Evolutionary conservation across 306 rosid species (phyloP), one percentile per base, ranked within the genome.

Genomic region (Crotalaria pallida): DNA sequence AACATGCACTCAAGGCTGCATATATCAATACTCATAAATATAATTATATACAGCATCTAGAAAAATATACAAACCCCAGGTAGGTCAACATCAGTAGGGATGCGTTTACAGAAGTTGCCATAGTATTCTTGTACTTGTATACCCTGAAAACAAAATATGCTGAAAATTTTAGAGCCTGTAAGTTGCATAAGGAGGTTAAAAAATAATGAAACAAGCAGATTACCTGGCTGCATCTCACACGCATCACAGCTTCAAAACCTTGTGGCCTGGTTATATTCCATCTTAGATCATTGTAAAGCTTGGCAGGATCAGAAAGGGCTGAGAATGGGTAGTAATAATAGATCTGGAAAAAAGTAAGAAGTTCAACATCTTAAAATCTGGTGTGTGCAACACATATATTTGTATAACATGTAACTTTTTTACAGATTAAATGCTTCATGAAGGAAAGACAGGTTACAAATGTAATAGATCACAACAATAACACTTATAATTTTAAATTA

Each of bases 181-280:
- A 18, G 47, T 68, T 34, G 44, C 22, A 31, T 52, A 27, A 73
- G 50, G 56, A 64, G 51, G 60, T 13, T 41, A 53, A 72, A 64
- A 69, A 70, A 62, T 55, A 49, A 56, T 34, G 22, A 26, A 47
- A 15, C 58, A 29, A 61, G 45, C 10, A 81, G 29, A 59, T 57
- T 81, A 91, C 99, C 99, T 94, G 99, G 86, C 97, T 94, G 84
- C 99, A 94, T 77, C 99, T 78, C 67, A 94, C 96, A 73, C 99
- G 96, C 99, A 94, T 94, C 47, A 94, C 97, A 52, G 97, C 97
- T 80, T 94, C 97, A 74, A 88, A 89, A 67, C 99, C 99, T 84
- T 94, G 99, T 53, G 99, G 97, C 79, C 99, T 91, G 62, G 95
- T 86, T 70, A 94, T 79, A 72, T 91, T 94, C 99, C 99, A 94